Conservation (phyloP, 2,329 filamentous ascomycete species). For the Helotiales sp. region DNA sequence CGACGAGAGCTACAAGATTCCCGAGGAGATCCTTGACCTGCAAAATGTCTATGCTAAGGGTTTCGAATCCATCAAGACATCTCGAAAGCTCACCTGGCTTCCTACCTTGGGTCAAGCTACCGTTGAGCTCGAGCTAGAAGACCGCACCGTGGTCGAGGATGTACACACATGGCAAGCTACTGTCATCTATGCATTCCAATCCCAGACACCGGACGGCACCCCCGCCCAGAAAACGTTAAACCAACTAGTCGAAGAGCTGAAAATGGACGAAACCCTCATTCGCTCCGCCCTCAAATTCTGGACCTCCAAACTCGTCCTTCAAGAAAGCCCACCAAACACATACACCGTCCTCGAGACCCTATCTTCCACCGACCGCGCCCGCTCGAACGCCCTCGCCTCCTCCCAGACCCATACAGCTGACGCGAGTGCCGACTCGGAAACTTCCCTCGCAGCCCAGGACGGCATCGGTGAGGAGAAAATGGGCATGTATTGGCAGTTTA, state of each 20-base stretch:
- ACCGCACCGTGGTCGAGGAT: conserved; percentile 71
- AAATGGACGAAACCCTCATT: conserved; percentile 75
- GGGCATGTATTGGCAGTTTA: conserved; percentile 85
- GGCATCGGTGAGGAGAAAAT: conserved; percentile 65
- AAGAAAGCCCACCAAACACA: conserved; percentile 51
- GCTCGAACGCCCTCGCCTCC: conserved; percentile 31
- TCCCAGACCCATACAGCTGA: conserved; percentile 3
- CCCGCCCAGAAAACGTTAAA: conserved; percentile 45
- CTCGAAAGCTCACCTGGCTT: conserved; percentile 86
- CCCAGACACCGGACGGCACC: conserved; percentile 31
- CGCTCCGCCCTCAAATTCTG: conserved; percentile 69
- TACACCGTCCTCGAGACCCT: conserved; percentile 71
- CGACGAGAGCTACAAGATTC: conserved; percentile 67
- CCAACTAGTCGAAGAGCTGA: conserved; percentile 54
- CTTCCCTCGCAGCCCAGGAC: conserved; percentile 41
- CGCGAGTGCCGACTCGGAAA: conserved; percentile 26
- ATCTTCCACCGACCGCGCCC: conserved; percentile 40
- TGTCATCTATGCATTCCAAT: conserved; percentile 80
- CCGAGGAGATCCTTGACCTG: conserved; percentile 54
- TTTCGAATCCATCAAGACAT: conserved; percentile 78
- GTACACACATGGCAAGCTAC: conserved; percentile 84
- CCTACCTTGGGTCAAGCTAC: conserved; percentile 77
- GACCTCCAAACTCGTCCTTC: conserved; percentile 67
- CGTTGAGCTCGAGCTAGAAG: conserved; percentile 79
- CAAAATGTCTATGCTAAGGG: conserved; percentile 72